phyloP scores from a whole-genome alignment of 2,329 filamentous ascomycete genomes.

The Macrophomina pseudophaseolina region DNA sequence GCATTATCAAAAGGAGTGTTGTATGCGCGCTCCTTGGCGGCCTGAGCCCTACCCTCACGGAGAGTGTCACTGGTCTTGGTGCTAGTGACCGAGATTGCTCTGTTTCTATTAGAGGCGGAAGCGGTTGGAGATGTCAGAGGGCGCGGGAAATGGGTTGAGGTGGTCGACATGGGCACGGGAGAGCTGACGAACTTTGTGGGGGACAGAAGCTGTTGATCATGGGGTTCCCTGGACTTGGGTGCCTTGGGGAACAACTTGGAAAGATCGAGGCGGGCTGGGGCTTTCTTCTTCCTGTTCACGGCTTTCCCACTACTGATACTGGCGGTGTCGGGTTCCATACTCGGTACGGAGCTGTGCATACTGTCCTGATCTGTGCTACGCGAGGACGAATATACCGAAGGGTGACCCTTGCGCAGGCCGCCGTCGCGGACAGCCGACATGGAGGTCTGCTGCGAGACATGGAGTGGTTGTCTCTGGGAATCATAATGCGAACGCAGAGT shows the following conservation, averaged over 20 bases:
- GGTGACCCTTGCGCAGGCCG: conserved; percentile 47
- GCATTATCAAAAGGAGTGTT: conserved; percentile 46
- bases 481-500: conserved; percentile 52
- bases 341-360: conserved; percentile 11
- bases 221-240: conserved; percentile 35
- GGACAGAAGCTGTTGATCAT: conserved; percentile 39
- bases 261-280: conserved; percentile 47
- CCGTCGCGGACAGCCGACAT: conserved; percentile 51
- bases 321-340: not conserved
- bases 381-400: conserved; percentile 32
- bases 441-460: conserved; percentile 52
- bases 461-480: conserved; percentile 45
- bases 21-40: conserved; percentile 25
- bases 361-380: conserved; percentile 29
- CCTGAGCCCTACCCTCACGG: conserved; percentile 26
- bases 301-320: conserved; percentile 10
- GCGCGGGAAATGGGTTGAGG: conserved; percentile 45
- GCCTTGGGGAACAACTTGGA: conserved; percentile 48
- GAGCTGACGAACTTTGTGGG: conserved; percentile 48
- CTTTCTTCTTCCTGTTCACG: conserved; percentile 36
- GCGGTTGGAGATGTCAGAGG: conserved; percentile 31
- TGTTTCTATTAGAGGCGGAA: conserved; percentile 4
- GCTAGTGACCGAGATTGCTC: conserved; percentile 37
- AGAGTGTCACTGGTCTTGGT: conserved; percentile 31
- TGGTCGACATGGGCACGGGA: conserved; percentile 45